Conservation (phyloP, 441 rosid genomes). For the Adansonia grandidieri region DNA sequence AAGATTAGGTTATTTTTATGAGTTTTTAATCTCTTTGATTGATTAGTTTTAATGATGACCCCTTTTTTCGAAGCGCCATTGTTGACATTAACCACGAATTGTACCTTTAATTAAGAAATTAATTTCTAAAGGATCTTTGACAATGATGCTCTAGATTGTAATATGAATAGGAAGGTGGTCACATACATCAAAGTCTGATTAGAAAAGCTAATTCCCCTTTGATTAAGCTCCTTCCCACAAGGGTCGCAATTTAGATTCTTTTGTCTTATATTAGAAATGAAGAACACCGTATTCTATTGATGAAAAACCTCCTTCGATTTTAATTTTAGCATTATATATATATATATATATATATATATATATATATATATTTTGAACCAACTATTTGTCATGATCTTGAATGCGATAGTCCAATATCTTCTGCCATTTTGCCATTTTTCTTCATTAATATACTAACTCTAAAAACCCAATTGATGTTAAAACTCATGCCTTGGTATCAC, state of each 20-base stretch:
- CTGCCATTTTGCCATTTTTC: background rate
- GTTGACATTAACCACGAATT: background rate
- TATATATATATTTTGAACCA: no score
- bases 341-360: no score
- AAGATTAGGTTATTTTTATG: background rate
- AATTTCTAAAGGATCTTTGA: background rate
- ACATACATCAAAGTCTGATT: constrained; percentile 4
- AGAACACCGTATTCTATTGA: no score
- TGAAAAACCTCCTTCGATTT: no score
- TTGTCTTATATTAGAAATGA: no score
- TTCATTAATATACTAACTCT: no score
- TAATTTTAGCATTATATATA: no score
- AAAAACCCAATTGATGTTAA: background rate
- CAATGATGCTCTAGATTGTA: background rate
- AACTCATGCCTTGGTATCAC: background rate
- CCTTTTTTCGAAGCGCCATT: no score
- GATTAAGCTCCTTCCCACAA: background rate
- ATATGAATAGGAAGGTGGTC: background rate
- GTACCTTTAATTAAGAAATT: background rate
- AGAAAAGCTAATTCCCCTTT: background rate
- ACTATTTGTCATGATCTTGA: no score
- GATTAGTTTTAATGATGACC: no score
- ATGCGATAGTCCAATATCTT: no score
- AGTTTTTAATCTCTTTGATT: background rate
- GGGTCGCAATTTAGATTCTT: no score